phyloP scores from a whole-genome alignment of 371 early-diverging fungal species.

The Mucor lusitanicus region DNA sequence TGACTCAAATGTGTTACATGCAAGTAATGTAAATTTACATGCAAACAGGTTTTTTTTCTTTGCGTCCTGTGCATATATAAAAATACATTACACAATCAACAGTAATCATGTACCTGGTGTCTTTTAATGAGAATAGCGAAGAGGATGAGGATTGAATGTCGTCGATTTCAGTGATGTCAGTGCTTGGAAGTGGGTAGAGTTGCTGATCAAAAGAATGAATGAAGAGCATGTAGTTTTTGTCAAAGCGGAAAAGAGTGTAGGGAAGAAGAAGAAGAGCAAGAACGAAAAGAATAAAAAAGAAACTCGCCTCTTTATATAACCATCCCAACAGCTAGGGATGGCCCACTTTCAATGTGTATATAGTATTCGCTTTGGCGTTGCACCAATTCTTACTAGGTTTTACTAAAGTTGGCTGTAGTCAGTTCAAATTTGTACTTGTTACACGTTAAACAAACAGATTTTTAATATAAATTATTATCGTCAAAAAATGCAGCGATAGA shows the following conservation, averaged over 20 bases:
- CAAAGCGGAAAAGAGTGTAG: neutral
- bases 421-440: constrained; percentile 1
- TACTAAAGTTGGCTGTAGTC: neutral
- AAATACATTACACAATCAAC: neutral
- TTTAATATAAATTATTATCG: constrained; percentile 1
- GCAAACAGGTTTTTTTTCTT: constrained; percentile 6
- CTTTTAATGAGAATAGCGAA: constrained; percentile 7
- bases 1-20: neutral
- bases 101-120: neutral
- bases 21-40: neutral
- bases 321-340: neutral
- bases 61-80: neutral
- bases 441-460: neutral
- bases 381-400: neutral
- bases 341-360: neutral
- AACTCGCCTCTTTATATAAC: neutral
- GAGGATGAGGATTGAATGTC: constrained; percentile 11
- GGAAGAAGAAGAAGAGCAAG: neutral
- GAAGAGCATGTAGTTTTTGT: neutral
- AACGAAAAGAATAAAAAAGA: neutral
- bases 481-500: neutral
- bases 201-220: constrained; percentile 2
- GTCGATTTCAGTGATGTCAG: constrained; percentile 1
- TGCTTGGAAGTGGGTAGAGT: neutral
- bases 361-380: neutral